These are phyloP conservation scores for Schizothecium vesticola DNA, from an alignment of 495 filamentous ascomycete species.

Conservation along the genomic window DNA sequence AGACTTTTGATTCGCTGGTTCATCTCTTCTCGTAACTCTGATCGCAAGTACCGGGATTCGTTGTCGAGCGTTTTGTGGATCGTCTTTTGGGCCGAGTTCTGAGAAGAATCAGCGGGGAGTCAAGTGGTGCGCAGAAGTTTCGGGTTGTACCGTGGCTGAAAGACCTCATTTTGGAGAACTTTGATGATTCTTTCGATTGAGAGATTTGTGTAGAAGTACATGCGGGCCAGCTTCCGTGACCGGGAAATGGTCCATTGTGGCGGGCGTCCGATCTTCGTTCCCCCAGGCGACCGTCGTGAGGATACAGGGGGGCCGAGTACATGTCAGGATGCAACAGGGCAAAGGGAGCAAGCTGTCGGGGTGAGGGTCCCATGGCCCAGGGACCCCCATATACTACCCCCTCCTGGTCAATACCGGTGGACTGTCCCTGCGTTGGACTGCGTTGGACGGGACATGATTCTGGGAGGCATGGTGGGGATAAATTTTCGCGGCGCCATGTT, in stretches of 20 bases:
- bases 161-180: slow-evolving; percentile 39
- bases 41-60: slow-evolving; percentile 43
- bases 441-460: slow-evolving; percentile 1
- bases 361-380: not conserved
- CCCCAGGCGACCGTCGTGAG: slow-evolving; percentile 16
- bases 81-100: slow-evolving; percentile 47
- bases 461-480: slow-evolving; percentile 1
- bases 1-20: slow-evolving; percentile 34
- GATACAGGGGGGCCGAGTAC: slow-evolving; percentile 15
- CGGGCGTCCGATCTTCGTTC: slow-evolving; percentile 37
- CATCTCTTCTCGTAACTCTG: slow-evolving; percentile 40
- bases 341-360: not conserved
- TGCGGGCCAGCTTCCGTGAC: slow-evolving; percentile 38
- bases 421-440: not conserved
- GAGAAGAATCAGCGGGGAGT: slow-evolving; percentile 1
- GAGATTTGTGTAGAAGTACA: slow-evolving; percentile 42
- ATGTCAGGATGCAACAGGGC: slow-evolving; percentile 8
- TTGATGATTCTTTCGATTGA: slow-evolving; percentile 41
- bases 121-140: not conserved
- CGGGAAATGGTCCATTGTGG: slow-evolving; percentile 42
- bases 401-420: not conserved
- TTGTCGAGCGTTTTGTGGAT: slow-evolving; percentile 44
- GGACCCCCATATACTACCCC: slow-evolving; percentile 1
- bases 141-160: slow-evolving; percentile 32
- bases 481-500: slow-evolving; percentile 2